phyloP scores from a whole-genome alignment of 2,329 filamentous ascomycete genomes.

The Remersonia thermophila region DNA sequence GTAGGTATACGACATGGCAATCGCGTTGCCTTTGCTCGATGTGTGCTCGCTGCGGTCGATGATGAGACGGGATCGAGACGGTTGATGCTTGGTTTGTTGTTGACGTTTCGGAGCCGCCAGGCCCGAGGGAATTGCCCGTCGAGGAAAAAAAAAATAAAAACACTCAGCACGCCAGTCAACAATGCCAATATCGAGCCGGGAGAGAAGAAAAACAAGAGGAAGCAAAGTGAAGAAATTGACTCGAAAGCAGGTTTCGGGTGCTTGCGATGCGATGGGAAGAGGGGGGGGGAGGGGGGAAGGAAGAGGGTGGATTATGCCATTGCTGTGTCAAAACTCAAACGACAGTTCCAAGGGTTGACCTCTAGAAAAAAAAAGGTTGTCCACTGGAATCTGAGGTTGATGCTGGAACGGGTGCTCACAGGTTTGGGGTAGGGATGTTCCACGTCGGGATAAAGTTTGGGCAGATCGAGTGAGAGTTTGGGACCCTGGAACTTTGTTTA shows the following conservation, averaged over 20 bases:
- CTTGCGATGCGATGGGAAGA: slow-evolving; percentile 6
- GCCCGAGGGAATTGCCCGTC: slow-evolving; percentile 1
- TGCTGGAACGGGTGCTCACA: background rate
- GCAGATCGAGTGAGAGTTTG: slow-evolving; percentile 2
- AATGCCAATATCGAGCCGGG: slow-evolving; percentile 5
- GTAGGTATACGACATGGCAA: too few relatives aligned
- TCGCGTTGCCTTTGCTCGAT: too few relatives aligned
- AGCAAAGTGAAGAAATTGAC: background rate
- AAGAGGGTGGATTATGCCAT: slow-evolving; percentile 13
- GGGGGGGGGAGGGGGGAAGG: too few relatives aligned
- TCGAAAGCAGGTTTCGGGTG: slow-evolving; percentile 2
- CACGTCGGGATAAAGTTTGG: slow-evolving; percentile 1
- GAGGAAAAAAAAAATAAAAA: slow-evolving; percentile 7
- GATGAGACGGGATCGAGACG: too few relatives aligned
- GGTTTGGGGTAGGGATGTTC: slow-evolving; percentile 5
- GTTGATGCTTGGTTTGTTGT: background rate
- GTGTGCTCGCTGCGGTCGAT: too few relatives aligned
- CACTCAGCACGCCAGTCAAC: slow-evolving; percentile 7
- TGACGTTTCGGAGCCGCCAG: background rate
- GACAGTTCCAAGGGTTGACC: slow-evolving; percentile 5
- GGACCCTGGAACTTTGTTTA: slow-evolving; percentile 11
- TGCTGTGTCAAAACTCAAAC: slow-evolving; percentile 3
- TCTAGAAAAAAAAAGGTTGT: slow-evolving; percentile 2
- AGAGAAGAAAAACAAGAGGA: background rate
- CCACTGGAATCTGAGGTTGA: background rate